These are phyloP conservation scores for Globisporangium barbulae DNA, from an alignment of 352 stramenopile species.

Conservation along the genomic window DNA sequence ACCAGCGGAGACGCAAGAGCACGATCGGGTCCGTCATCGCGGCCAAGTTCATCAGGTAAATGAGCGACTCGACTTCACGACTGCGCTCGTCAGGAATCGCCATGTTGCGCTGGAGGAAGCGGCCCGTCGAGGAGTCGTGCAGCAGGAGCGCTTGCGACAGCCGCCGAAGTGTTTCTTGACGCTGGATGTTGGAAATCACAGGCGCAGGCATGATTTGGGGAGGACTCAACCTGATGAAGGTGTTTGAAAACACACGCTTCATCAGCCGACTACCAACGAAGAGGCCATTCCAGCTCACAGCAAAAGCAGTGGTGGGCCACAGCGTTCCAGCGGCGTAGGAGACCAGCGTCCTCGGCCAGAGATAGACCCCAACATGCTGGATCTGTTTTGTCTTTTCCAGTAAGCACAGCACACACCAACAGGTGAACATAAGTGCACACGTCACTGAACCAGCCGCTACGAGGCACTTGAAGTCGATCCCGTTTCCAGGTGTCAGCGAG, in stretches of 20 bases:
- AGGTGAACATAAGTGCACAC: background rate
- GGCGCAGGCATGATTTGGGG: conserved; percentile 2
- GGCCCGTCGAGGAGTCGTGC: conserved; percentile 5
- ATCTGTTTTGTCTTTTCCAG: background rate
- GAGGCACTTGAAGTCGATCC: conserved; percentile 15
- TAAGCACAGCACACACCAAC: background rate
- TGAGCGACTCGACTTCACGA: conserved; percentile 8
- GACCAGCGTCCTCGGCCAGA: conserved; percentile 9
- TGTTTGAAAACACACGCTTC: background rate
- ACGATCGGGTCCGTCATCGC: conserved; percentile 12
- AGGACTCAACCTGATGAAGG: background rate
- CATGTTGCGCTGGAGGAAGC: background rate
- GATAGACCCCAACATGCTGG: conserved; percentile 9
- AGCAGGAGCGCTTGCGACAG: conserved; percentile 9
- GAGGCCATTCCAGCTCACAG: conserved; percentile 15
- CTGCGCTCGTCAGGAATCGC: background rate
- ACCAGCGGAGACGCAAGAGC: background rate
- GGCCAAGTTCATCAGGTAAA: conserved; percentile 18
- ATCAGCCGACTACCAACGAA: background rate
- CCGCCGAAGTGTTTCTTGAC: background rate
- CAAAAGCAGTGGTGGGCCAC: conserved; percentile 15
- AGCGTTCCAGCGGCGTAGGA: conserved; percentile 19
- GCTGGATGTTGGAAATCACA: background rate
- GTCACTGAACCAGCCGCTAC: background rate
- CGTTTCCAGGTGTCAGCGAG: background rate